Evolutionary conservation across 768 basidiomycete genomes (phyloP), one percentile per base, ranked within the genome.

Genomic region (Naganishia onofrii): DNA sequence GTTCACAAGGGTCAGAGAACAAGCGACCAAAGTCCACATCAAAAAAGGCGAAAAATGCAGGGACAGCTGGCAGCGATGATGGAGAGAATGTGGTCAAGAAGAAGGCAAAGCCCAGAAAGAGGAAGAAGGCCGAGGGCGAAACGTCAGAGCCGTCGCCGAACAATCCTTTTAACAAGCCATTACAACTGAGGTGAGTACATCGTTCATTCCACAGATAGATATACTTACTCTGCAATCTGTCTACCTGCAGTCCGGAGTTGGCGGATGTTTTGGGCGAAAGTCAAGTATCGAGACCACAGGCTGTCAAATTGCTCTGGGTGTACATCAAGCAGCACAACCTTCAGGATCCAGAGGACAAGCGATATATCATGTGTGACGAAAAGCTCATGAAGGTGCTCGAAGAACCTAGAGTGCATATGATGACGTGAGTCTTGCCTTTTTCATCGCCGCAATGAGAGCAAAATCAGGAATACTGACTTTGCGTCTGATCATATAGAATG

Each of bases 291-390:
- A 87, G 93, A 31, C 91, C 92, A 5, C 91, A 93, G 77, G 89
- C 91, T 51, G 93, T 96, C 56, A 95, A 95, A 79, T 87, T 87
- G 68, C 82, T 96, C 13, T 96, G 93, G 93, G 87, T 85, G 15
- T 89, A 95, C 79, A 93, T 96, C 79, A 93, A 91, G 78, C 84
- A 78, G 17, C 85, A 91, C 69, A 84, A 87, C 32, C 83, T 94
- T 54, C 93, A 97, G 82, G 93, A 97, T 77, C 91, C 92, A 6
- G 79, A 77, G 0, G 91, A 95, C 81, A 89, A 85, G 81, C 87
- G 87, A 67, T 91, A 91, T 79, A 96, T 97, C 71, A 73, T 92
- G 1, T 94, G 93, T 76, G 93, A 97, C 79, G 83, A 84, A 21
- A 83, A 80, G 21, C 78, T 96, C 74, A 85, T 85, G 75, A 86